A percentile compares a stretch with the other conserved stretches of the same genome.
phyloP scores from a whole-genome alignment of 208 protist species.

The Zelonia costaricensis region DNA sequence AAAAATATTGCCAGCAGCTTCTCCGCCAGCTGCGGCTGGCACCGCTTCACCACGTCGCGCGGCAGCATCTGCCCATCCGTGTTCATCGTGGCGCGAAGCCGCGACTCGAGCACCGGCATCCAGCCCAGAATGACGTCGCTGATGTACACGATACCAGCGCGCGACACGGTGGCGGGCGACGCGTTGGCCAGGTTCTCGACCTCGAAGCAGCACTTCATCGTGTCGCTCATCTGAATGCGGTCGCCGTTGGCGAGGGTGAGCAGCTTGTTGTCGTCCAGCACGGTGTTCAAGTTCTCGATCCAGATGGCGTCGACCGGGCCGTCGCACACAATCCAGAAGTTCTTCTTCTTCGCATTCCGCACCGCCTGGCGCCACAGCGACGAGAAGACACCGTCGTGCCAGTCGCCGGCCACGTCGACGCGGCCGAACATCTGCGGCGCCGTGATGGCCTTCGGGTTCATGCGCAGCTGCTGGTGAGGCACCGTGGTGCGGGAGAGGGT shows the following conservation, averaged over 20 bases:
- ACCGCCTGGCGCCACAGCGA: slow-evolving; percentile 91
- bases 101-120: slow-evolving; percentile 87
- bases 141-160: slow-evolving; percentile 98
- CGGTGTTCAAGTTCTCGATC: slow-evolving; percentile 99
- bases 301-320: slow-evolving; percentile 99
- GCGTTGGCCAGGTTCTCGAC: slow-evolving; percentile 98
- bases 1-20: slow-evolving; percentile 83
- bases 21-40: slow-evolving; percentile 76
- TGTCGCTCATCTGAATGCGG: slow-evolving; percentile 96
- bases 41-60: slow-evolving; percentile 71
- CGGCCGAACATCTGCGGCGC: slow-evolving; percentile 96
- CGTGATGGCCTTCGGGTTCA: slow-evolving; percentile 97
- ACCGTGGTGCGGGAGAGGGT: slow-evolving; percentile 83
- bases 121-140: slow-evolving; percentile 96
- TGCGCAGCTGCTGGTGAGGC: slow-evolving; percentile 91
- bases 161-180: slow-evolving; percentile 99
- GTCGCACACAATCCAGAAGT: slow-evolving; percentile 97
- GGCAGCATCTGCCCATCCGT: slow-evolving; percentile 82
- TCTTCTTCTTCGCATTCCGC: slow-evolving; percentile 87
- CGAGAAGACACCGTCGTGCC: slow-evolving; percentile 96
- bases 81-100: slow-evolving; percentile 66
- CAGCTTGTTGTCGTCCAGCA: slow-evolving; percentile 99
- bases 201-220: slow-evolving; percentile 98
- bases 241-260: slow-evolving; percentile 98
- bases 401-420: slow-evolving; percentile 95